Conservation (phyloP, 208 protist genomes). For the Phytomonas serpens region DNA sequence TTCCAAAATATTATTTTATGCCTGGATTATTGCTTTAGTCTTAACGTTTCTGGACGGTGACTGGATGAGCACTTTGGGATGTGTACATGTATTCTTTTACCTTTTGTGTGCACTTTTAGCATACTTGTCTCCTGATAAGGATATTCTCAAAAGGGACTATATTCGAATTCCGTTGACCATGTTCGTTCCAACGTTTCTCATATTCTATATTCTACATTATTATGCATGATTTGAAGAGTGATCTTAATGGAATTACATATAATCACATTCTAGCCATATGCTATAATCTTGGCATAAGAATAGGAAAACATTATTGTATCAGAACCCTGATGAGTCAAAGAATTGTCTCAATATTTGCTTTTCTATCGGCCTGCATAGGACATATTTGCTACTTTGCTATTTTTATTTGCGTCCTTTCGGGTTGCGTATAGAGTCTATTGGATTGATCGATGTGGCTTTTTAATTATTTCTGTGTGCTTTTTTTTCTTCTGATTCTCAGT, state of each 20-base stretch:
- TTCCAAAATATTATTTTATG: conserved; percentile 19
- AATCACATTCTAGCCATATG: not conserved
- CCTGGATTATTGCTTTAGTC: conserved; percentile 26
- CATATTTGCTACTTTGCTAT: not conserved
- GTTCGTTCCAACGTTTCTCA: conserved; percentile 42
- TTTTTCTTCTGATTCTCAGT: conserved; percentile 7
- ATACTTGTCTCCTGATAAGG: conserved; percentile 1
- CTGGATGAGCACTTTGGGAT: conserved; percentile 31
- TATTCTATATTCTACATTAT: conserved; percentile 26
- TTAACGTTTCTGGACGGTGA: conserved; percentile 30
- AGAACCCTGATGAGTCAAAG: not conserved
- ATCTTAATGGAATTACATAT: not conserved
- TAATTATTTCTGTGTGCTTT: conserved; percentile 6
- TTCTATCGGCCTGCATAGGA: not conserved
- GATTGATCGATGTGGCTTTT: not conserved
- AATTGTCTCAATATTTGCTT: conserved; percentile 4
- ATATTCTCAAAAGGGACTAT: conserved; percentile 24
- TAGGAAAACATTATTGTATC: not conserved
- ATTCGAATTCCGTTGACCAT: conserved; percentile 34
- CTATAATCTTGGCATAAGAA: not conserved
- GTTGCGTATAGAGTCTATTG: not conserved
- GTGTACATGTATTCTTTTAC: conserved; percentile 26
- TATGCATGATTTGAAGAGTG: conserved; percentile 7
- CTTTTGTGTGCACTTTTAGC: conserved; percentile 18
- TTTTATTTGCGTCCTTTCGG: not conserved